A percentile compares a stretch with the other conserved stretches of the same genome.
Conservation (phyloP, 2,329 filamentous ascomycete species). For the Plenodomus lindquistii region DNA sequence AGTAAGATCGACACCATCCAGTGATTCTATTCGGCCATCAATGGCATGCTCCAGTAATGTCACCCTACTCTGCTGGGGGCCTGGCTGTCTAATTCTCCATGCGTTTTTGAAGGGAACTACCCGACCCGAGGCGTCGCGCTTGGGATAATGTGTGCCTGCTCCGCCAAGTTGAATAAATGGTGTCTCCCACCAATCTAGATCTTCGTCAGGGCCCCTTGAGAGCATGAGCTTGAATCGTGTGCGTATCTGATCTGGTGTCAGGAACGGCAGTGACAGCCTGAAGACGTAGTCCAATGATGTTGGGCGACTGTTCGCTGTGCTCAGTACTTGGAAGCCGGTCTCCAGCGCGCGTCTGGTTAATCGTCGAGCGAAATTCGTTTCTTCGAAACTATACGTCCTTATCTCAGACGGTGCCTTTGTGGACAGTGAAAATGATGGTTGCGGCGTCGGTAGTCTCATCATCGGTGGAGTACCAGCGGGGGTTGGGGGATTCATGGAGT, state of each 20-base stretch:
- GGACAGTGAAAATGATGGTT: conserved; percentile 22
- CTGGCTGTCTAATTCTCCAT: conserved; percentile 40
- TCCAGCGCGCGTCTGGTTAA: conserved; percentile 70
- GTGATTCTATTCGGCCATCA: conserved; percentile 25
- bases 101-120: conserved; percentile 33
- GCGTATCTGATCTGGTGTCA: conserved; percentile 45
- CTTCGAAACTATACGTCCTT: conserved; percentile 63
- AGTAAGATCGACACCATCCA: conserved; percentile 54
- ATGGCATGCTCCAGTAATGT: neutral
- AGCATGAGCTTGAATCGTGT: conserved; percentile 47
- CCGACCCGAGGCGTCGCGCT: conserved; percentile 44
- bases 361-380: conserved; percentile 70
- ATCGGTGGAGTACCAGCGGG: conserved; percentile 30
- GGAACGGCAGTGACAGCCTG: conserved; percentile 69
- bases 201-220: conserved; percentile 46
- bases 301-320: conserved; percentile 43
- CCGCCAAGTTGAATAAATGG: conserved; percentile 70
- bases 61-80: conserved; percentile 36
- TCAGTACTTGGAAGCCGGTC: conserved; percentile 63
- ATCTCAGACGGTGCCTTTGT: conserved; percentile 43
- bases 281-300: conserved; percentile 58
- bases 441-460: conserved; percentile 29
- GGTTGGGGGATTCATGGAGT: conserved; percentile 27
- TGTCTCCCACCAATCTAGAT: conserved; percentile 61
- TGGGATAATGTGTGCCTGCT: conserved; percentile 66